Base-by-base conservation (phyloP, 495 filamentous ascomycete genomes). In the Penicillium salamii region DNA sequence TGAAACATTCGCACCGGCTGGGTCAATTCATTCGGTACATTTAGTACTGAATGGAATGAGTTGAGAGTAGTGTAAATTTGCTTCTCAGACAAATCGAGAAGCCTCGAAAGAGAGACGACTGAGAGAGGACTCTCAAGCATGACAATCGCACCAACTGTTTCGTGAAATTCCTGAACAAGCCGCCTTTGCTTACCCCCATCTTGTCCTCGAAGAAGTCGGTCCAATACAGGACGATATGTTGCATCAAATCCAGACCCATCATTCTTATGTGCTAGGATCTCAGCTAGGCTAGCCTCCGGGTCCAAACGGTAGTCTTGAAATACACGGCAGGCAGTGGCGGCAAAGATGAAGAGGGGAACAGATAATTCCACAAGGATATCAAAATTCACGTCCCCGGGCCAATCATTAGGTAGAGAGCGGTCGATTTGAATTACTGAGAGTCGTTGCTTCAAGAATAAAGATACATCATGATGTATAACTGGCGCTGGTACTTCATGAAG, bases 371-470 rank as follows among this genome's bases (percentile, higher is more conserved):
- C 61, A 15, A 70, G 47, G 1, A 5, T 42, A 0, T 58, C 20
- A 20, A n/a, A n/a, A n/a, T n/a, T n/a, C n/a, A n/a, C n/a, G n/a
- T 59, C 21, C 3, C 68, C 62, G 1, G 77, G 78, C 78, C 76
- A 82, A 21, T 59, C 54, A 13, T 9, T 5, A 11, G 56, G 6
- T 12, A 65, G 19, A 13, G 29, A 5, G 14, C 48, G 48, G 2
- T 58, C 15, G 1, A 51, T n/a, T 42, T 40, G 48, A 19, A 69
- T 62, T n/a, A 55, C 53, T 13, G 38, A 1, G 40, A 72, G 50
- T 45, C 53, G 40, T 17, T 65, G 24, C 35, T 57, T 8, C 3
- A 72, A 42, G 44, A 63, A 66, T 5, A 66, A 8, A 3, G 1
- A 1, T 17, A 74, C 64, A 19, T 74, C 66, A 8, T 62, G 53